Conservation (phyloP, 768 basidiomycete genomes). For the Clavaria fumosa region DNA sequence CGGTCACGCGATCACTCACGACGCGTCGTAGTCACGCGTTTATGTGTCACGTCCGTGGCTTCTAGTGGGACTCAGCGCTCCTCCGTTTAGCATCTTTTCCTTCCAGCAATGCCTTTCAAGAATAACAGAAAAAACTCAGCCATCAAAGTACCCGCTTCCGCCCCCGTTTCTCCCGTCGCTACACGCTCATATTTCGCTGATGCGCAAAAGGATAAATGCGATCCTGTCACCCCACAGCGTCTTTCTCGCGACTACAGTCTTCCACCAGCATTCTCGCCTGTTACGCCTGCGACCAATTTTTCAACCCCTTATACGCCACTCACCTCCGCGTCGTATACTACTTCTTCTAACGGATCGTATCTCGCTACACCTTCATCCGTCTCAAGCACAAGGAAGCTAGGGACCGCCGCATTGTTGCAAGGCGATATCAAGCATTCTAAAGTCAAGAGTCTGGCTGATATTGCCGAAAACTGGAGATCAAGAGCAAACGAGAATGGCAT, state of each 20-base stretch:
- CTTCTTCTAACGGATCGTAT: slow-evolving; percentile 36
- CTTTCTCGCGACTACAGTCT: slow-evolving; percentile 1
- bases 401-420: slow-evolving; percentile 27
- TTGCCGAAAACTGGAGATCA: slow-evolving; percentile 56
- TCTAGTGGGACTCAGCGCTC: no score
- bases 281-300: slow-evolving; percentile 6
- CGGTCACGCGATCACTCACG: no score
- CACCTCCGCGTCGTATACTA: slow-evolving; percentile 49
- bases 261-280: slow-evolving; percentile 1
- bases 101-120: not conserved
- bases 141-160: not conserved
- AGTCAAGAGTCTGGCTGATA: slow-evolving; percentile 35
- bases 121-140: not conserved
- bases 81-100: not conserved
- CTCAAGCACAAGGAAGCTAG: slow-evolving; percentile 19
- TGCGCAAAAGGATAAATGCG: not conserved
- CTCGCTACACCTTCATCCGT: slow-evolving; percentile 43
- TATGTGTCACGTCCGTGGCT: no score
- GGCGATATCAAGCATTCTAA: slow-evolving; percentile 10
- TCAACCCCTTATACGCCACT: slow-evolving; percentile 55
- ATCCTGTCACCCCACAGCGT: slow-evolving; percentile 10
- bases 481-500: slow-evolving; percentile 60
- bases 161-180: not conserved
- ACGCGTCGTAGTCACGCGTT: no score
- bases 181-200: not conserved